These are phyloP conservation scores for Baorangia bicolor DNA, from an alignment of 768 basidiomycete species.

Conservation along the genomic window DNA sequence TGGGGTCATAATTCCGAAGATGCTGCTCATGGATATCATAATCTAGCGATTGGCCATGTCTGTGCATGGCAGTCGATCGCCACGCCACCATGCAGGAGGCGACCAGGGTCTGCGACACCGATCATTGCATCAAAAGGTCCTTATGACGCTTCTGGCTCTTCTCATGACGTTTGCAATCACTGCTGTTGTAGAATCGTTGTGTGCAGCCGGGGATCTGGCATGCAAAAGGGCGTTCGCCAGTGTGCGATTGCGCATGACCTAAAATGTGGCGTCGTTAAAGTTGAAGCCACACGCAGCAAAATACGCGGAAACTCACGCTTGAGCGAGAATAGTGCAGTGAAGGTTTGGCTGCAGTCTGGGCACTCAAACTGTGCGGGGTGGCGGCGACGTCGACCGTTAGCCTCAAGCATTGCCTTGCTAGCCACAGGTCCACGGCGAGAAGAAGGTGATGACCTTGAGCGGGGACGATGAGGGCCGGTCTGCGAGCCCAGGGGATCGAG, in stretches of 20 bases:
- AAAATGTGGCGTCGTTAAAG: slow-evolving; percentile 7
- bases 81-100: slow-evolving; percentile 8
- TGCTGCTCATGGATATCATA: slow-evolving; percentile 4
- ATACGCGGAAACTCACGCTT: slow-evolving; percentile 24
- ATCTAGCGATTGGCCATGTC: slow-evolving; percentile 1
- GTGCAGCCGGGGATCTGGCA: slow-evolving; percentile 27
- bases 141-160: slow-evolving; percentile 34
- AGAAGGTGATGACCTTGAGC: slow-evolving; percentile 13
- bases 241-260: slow-evolving; percentile 33
- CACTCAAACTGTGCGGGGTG: slow-evolving; percentile 26
- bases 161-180: slow-evolving; percentile 35
- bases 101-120: slow-evolving; percentile 5
- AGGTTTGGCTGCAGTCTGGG: slow-evolving; percentile 21
- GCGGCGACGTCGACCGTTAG: slow-evolving; percentile 31
- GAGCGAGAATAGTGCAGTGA: slow-evolving; percentile 33
- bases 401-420: slow-evolving; percentile 34
- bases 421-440: slow-evolving; percentile 24
- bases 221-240: slow-evolving; percentile 24
- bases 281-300: too few species aligned
- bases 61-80: slow-evolving; percentile 23
- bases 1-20: slow-evolving; percentile 7
- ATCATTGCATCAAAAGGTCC: slow-evolving; percentile 15
- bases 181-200: slow-evolving; percentile 32
- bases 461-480: slow-evolving; percentile 14
- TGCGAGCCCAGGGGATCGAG: background rate